phyloP scores from a whole-genome alignment of 345 rosid genomes.

The Chamaenerion angustifolium region DNA sequence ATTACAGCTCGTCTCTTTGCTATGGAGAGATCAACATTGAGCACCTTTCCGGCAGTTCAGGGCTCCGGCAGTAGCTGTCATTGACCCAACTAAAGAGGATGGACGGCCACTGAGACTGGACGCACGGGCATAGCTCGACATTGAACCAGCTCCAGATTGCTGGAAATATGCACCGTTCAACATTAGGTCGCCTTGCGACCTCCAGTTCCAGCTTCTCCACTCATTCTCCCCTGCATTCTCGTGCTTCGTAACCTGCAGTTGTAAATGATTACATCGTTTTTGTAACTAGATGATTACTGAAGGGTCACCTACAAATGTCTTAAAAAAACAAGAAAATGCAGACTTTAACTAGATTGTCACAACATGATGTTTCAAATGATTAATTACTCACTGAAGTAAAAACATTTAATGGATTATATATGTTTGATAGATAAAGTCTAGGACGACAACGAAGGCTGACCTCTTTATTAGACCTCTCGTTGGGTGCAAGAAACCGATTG shows the following conservation, averaged over 20 bases:
- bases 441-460: constrained; percentile 11
- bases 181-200: constrained; percentile 59
- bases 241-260: constrained; percentile 54
- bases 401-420: too few relatives aligned
- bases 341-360: too few relatives aligned
- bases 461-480: constrained; percentile 38
- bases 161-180: constrained; percentile 63
- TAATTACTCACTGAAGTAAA: too few relatives aligned
- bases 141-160: constrained; percentile 36
- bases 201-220: constrained; percentile 69
- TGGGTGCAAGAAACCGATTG: constrained; percentile 63
- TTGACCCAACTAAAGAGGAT: constrained; percentile 43
- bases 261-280: background rate
- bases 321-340: too few relatives aligned
- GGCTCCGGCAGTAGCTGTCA: constrained; percentile 46
- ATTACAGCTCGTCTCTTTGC: background rate
- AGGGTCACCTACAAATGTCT: too few relatives aligned
- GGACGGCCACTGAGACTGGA: constrained; percentile 69
- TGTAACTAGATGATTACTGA: too few relatives aligned
- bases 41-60: constrained; percentile 45
- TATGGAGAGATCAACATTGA: constrained; percentile 21
- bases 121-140: constrained; percentile 48
- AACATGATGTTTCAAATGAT: too few relatives aligned
- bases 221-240: constrained; percentile 51
- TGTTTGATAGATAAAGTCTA: too few relatives aligned